Percentiles rank a stretch among this genome's conserved stretches.
Evolutionary conservation across 495 filamentous ascomycete genomes (phyloP).

Genomic region (Talaromyces ruber): DNA sequence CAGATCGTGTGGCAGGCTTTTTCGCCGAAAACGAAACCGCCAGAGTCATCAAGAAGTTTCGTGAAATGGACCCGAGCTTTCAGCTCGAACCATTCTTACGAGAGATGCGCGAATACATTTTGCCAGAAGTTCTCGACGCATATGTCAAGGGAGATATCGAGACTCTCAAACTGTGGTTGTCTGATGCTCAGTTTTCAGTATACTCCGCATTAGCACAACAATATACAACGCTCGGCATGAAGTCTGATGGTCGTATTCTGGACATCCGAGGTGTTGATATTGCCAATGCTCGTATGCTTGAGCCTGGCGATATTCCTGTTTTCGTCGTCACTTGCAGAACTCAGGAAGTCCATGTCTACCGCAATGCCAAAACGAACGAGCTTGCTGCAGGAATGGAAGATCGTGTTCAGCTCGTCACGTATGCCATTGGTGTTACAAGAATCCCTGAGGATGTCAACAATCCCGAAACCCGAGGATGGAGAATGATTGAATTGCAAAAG

Average conservation of each 20-base stretch:
- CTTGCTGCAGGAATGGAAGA: conserved; percentile 98
- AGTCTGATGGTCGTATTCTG: conserved; percentile 87
- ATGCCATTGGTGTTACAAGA: conserved; percentile 91
- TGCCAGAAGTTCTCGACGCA: conserved; percentile 93
- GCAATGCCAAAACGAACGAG: conserved; percentile 78
- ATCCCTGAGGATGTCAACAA: conserved; percentile 94
- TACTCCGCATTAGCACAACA: conserved; percentile 92
- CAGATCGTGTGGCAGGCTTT: conserved; percentile 86
- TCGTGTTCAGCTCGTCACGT: conserved; percentile 94
- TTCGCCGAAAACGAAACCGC: conserved; percentile 98
- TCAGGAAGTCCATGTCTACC: conserved; percentile 97
- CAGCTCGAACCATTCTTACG: conserved; percentile 88
- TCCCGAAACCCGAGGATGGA: conserved; percentile 92
- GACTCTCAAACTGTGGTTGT: conserved; percentile 88
- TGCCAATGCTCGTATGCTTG: conserved; percentile 76
- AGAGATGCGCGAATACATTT: conserved; percentile 94
- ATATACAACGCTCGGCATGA: conserved; percentile 84
- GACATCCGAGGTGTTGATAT: conserved; percentile 94
- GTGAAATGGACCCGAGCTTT: conserved; percentile 93
- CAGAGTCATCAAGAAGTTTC: conserved; percentile 92
- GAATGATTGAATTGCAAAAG: conserved; percentile 97
- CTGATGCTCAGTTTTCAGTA: conserved; percentile 87
- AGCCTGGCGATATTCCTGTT: conserved; percentile 94
- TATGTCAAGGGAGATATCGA: conserved; percentile 95
- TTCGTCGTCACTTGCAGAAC: conserved; percentile 94